Conservation (phyloP, 345 rosid species). For the Eucalyptus sp. region DNA sequence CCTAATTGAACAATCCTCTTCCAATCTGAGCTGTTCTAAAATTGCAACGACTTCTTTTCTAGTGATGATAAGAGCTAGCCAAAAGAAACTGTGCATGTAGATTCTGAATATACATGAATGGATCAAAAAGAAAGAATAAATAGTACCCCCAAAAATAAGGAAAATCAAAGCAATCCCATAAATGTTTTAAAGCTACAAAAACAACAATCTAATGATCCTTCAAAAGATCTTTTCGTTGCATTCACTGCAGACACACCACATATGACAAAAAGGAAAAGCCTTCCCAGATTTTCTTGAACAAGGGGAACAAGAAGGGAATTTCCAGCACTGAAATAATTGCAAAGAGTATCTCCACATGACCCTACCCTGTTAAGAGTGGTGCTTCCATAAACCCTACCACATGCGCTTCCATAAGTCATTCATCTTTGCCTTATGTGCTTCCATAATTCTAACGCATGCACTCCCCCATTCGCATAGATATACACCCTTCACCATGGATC, state of each 20-base stretch:
- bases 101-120: neutral
- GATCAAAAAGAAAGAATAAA: neutral
- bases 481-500: neutral
- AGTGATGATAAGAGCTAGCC: neutral
- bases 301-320: neutral
- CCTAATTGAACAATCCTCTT: neutral
- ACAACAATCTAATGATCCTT: neutral
- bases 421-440: neutral
- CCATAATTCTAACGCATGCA: neutral
- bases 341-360: neutral
- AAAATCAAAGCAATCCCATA: neutral
- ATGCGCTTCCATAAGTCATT: neutral
- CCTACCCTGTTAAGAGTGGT: neutral
- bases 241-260: neutral
- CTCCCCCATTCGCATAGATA: neutral
- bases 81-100: neutral
- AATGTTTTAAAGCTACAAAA: neutral
- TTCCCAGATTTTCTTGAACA: neutral
- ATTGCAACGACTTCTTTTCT: neutral
- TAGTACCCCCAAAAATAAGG: neutral
- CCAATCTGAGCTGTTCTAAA: neutral
- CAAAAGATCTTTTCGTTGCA: neutral
- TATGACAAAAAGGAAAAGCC: neutral
- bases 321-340: neutral
- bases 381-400: neutral